Evolutionary conservation across 495 filamentous ascomycete species (phyloP), one percentile per base, ranked within the genome.

Genomic region (Saxispiralis lemnorum): DNA sequence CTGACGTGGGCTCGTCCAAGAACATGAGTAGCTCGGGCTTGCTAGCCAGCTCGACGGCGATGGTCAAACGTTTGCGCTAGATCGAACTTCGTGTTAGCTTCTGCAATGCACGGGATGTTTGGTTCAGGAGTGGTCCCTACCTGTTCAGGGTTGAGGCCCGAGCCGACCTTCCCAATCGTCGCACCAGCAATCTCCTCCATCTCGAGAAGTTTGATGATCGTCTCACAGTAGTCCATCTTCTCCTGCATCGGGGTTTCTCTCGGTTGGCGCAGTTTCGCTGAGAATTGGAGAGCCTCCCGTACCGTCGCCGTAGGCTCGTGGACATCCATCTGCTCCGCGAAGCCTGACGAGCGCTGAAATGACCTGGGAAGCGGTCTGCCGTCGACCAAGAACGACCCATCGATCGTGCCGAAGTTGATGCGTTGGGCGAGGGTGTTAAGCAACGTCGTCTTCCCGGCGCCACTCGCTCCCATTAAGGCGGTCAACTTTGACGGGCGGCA

Each of bases 1-100:
- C 78, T 6, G 73, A 81, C 2, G 81, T 86, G 2, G 82, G 81
- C 50, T 86, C 80, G 52, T 86, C 81, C 24, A 86, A 59, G 57
- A 86, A 86, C 45, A 86, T 70, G 5, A 84, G 58, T 34, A 80
- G 66, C 33, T 68, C 75, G 10, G 70, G 78, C 56, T 78, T 82
- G 0, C 68, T 66, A 0, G 73, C 78, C 1, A 84, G 58, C 52
- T 84, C 79, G 9, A 82, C 74, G 13, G 69, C 79, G 41, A 81
- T 79, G 13, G 72, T 79, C 21, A 81, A 61, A 20, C 72, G 66
- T 54, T 81, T 78, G 2, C 75, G 63, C 51, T 73, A 40, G n/a
- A n/a, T n/a, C n/a, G n/a, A n/a, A n/a, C n/a, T 31, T 48, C 46
- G 34, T 48, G 16, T 43, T 48, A 7, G 46, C 46, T 31, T 48